phyloP scores from a whole-genome alignment of 2,329 filamentous ascomycete genomes.

The Tothia fuscella region DNA sequence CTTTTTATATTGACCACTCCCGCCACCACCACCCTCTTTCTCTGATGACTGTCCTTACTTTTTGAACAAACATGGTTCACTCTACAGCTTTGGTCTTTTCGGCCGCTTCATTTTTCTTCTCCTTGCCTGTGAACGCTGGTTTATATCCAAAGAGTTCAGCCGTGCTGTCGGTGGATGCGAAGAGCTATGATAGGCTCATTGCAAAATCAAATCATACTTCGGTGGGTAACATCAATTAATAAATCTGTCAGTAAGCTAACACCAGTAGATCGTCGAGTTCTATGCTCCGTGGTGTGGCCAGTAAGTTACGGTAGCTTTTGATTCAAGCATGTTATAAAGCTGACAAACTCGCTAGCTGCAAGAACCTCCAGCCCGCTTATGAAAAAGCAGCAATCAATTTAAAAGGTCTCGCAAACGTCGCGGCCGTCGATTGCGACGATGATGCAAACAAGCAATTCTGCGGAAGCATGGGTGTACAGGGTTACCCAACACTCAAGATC shows the following conservation, averaged over 20 bases:
- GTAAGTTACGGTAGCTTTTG: no score
- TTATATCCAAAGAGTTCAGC: conserved; percentile 80
- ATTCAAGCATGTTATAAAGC: no score
- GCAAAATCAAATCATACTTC: conserved; percentile 84
- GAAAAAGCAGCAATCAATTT: conserved; percentile 87
- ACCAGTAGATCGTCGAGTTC: conserved; percentile 43
- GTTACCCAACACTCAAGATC: conserved; percentile 94
- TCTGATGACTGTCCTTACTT: no score
- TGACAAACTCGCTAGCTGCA: no score
- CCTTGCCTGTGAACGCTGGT: conserved; percentile 51
- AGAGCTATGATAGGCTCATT: conserved; percentile 72
- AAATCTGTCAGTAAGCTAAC: conserved; percentile 9
- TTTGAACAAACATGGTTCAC: conserved; percentile 5
- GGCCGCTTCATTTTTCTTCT: conserved; percentile 52
- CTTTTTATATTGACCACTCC: no score
- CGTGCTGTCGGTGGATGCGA: conserved; percentile 69
- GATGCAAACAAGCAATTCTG: conserved; percentile 86
- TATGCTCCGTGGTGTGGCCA: conserved; percentile 98
- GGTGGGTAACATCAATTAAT: conserved; percentile 40
- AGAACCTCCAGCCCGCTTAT: conserved; percentile 90
- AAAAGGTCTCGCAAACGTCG: conserved; percentile 85
- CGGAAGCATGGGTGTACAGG: conserved; percentile 72
- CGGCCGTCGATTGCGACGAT: conserved; percentile 89
- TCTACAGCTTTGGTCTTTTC: conserved; percentile 17
- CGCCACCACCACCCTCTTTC: no score